phyloP scores from a whole-genome alignment of 768 basidiomycete species.

The Tricholoma sp. region DNA sequence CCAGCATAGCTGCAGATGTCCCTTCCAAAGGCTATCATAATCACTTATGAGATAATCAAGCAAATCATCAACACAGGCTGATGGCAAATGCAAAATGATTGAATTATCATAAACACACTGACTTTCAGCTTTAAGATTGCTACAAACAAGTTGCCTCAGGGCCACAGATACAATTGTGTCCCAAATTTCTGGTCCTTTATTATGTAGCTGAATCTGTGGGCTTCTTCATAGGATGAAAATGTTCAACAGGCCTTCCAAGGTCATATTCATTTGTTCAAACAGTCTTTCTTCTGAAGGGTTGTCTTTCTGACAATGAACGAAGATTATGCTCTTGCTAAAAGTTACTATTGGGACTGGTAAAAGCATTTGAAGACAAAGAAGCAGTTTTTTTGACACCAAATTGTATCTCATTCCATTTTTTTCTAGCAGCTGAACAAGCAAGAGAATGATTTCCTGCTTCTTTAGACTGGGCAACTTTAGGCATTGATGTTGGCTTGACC shows the following conservation, averaged over 20 bases:
- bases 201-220: no score
- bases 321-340: constrained; percentile 5
- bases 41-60: neutral
- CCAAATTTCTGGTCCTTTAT: neutral
- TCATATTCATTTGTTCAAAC: constrained; percentile 8
- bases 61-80: constrained; percentile 2
- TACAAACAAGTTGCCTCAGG: constrained; percentile 4
- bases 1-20: constrained; percentile 1
- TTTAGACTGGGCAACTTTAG: no score
- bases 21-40: neutral
- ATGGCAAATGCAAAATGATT: constrained; percentile 4
- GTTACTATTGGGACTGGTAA: constrained; percentile 7
- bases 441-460: constrained; percentile 7
- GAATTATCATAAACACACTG: constrained; percentile 1
- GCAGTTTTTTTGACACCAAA: constrained; percentile 9
- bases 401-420: constrained; percentile 9
- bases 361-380: constrained; percentile 13
- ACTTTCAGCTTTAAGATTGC: constrained; percentile 2
- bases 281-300: constrained; percentile 5
- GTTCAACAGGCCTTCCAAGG: constrained; percentile 7
- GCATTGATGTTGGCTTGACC: no score
- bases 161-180: constrained; percentile 4
- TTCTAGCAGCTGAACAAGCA: constrained; percentile 7
- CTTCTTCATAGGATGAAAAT: constrained; percentile 8
- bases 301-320: constrained; percentile 6